Conservation (phyloP, 2,329 filamentous ascomycete genomes). For the Aureobasidium sp. region DNA sequence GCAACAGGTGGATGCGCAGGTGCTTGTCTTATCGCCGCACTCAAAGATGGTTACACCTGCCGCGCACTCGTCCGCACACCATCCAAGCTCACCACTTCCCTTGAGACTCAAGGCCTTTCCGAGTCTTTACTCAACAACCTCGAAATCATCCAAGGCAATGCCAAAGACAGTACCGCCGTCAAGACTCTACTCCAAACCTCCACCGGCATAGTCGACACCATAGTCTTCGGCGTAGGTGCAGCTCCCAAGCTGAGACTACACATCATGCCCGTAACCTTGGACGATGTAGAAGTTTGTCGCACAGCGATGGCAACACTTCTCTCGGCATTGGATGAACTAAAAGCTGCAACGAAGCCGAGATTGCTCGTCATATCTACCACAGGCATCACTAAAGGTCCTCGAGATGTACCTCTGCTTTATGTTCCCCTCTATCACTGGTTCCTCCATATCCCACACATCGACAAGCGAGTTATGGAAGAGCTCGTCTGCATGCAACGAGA, state of each 20-base stretch:
- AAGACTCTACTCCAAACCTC: conserved; percentile 39
- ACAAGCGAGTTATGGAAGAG: conserved; percentile 43
- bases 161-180: conserved; percentile 47
- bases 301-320: conserved; percentile 36
- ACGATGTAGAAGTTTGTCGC: conserved; percentile 40
- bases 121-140: conserved; percentile 38
- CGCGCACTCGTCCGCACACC: conserved; percentile 57
- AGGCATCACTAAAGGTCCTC: conserved; percentile 34
- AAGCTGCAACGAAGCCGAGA: conserved; percentile 30
- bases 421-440: conserved; percentile 40
- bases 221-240: conserved; percentile 55
- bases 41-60: conserved; percentile 50
- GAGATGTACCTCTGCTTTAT: conserved; percentile 41
- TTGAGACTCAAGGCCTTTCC: conserved; percentile 46
- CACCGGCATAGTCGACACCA: conserved; percentile 41
- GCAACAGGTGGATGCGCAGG: conserved; percentile 56
- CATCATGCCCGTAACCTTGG: conserved; percentile 35
- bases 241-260: conserved; percentile 29
- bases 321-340: conserved; percentile 31
- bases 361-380: conserved; percentile 43
- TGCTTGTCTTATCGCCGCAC: conserved; percentile 47
- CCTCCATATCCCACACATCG: conserved; percentile 41
- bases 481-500: conserved; percentile 32
- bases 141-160: conserved; percentile 54
- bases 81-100: conserved; percentile 51